Evolutionary conservation across 2,329 filamentous ascomycete species (phyloP), one percentile per base, ranked within the genome.

Genomic region (Beauveria sp.): DNA sequence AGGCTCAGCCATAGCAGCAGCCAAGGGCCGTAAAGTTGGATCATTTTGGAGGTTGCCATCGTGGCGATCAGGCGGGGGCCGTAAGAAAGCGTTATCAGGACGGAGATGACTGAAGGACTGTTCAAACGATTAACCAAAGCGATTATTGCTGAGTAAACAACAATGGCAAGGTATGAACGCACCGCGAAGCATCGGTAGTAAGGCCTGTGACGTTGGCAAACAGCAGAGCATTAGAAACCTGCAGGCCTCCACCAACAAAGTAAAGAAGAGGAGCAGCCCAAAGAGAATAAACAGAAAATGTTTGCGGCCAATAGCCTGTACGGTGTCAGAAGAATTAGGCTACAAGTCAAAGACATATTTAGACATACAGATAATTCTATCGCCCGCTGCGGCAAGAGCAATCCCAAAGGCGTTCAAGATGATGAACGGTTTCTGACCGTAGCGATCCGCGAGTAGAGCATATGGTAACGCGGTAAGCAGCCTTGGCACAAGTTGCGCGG

Each of bases 141-240:
- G n/a, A 22, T 8, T 3, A 45, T 45, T 0, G 43, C n/a, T 14
- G 9, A 22, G 24, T 18, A 4, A 10, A 18, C 5, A 28, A 49
- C 6, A 28, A n/a, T 7, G 49, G 1, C 28, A 6, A 14, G 22
- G n/a, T 52, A 3, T 52, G 16, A 1, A 14, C 9, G 31, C 22
- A 59, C 45, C 54, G 54, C 1, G 54, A 28, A 49, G 43, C 46
- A 10, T 59, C 56, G 3, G 56, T 59, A 20, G 56, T 59, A 20
- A 59, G 56, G 22, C 56, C 56, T 8, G 56, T 59, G 12, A 59
- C 8, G 16, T 59, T 59, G 43, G 56, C 31, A 18, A 59, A 59
- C n/a, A 50, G 56, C 5, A 59, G 31, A 28, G 56, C 56, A 24
- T 50, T 59, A 5, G 22, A 50, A 24, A 49, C 55, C 3, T 26